A percentile compares a stretch with the other conserved stretches of the same genome.
Evolutionary conservation across 768 basidiomycete species (phyloP).

Genomic region (Termitomyces eurrhizus): DNA sequence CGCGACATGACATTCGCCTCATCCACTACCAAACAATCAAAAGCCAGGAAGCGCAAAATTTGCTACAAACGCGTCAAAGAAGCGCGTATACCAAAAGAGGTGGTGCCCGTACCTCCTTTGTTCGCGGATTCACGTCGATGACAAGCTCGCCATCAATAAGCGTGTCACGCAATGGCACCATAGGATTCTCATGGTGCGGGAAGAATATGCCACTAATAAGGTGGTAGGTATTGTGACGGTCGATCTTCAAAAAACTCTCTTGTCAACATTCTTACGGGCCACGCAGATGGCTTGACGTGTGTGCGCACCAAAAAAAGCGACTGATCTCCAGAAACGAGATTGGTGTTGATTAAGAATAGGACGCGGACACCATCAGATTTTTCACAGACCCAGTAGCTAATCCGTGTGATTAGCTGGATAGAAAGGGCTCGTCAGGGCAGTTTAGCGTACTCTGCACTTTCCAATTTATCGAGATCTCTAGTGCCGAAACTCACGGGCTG

Average conservation of each 20-base stretch:
- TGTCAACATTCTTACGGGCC: neutral
- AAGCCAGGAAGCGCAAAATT: slow-evolving; percentile 78
- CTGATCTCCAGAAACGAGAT: slow-evolving; percentile 49
- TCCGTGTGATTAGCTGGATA: slow-evolving; percentile 3
- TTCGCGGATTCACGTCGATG: slow-evolving; percentile 78
- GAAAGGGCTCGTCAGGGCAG: neutral
- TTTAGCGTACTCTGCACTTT: slow-evolving; percentile 71
- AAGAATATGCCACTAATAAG: slow-evolving; percentile 76
- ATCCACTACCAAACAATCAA: slow-evolving; percentile 89
- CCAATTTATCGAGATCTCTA: slow-evolving; percentile 69
- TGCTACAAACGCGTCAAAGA: slow-evolving; percentile 44
- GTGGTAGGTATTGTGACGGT: slow-evolving; percentile 89
- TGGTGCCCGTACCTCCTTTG: slow-evolving; percentile 49
- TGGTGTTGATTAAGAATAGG: slow-evolving; percentile 71
- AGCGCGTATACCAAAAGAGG: neutral
- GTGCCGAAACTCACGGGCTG: slow-evolving; percentile 90
- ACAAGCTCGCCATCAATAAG: slow-evolving; percentile 94
- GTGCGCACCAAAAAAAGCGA: slow-evolving; percentile 69
- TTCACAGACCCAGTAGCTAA: slow-evolving; percentile 98
- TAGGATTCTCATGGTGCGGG: slow-evolving; percentile 78
- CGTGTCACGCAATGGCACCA: slow-evolving; percentile 67
- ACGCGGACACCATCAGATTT: slow-evolving; percentile 96
- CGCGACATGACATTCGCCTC: slow-evolving; percentile 84
- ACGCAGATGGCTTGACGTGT: neutral
- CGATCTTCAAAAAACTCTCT: slow-evolving; percentile 56